Conservation (phyloP, 2,329 filamentous ascomycete species). For the Microdochium bolleyi region DNA sequence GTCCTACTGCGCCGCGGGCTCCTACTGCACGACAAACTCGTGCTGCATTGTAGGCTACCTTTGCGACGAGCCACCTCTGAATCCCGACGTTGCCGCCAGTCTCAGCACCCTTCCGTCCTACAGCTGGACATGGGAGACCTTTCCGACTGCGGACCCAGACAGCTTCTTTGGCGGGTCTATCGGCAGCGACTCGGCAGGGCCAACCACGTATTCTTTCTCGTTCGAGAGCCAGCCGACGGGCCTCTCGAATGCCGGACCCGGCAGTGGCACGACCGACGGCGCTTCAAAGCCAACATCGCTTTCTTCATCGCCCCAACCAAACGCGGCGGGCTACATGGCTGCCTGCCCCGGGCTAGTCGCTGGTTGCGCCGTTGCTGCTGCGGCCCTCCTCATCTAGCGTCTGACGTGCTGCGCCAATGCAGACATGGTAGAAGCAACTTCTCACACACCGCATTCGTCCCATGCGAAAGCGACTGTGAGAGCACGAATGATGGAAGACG, state of each 20-base stretch:
- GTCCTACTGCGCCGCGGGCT: background rate
- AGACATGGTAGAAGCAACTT: too few relatives aligned
- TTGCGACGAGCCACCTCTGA: slow-evolving; percentile 15
- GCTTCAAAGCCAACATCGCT: background rate
- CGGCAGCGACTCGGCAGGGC: background rate
- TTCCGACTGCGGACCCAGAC: background rate
- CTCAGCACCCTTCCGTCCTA: background rate
- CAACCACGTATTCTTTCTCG: background rate
- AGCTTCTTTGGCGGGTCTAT: too few relatives aligned
- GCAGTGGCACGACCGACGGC: background rate
- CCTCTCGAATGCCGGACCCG: background rate
- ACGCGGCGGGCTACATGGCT: background rate
- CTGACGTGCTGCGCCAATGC: background rate
- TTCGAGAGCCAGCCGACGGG: background rate
- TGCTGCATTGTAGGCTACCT: slow-evolving; percentile 19
- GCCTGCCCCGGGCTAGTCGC: background rate
- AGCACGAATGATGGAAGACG: too few relatives aligned
- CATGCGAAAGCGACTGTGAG: too few relatives aligned
- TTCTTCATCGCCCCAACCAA: background rate
- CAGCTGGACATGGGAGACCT: background rate
- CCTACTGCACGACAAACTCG: slow-evolving; percentile 2
- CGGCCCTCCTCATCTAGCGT: background rate
- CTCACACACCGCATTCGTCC: too few relatives aligned
- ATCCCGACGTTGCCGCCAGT: slow-evolving; percentile 4
- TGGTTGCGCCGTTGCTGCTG: background rate